Conservation (phyloP, 805 yeast genomes). For the Cyberlindnera mycetangii region DNA sequence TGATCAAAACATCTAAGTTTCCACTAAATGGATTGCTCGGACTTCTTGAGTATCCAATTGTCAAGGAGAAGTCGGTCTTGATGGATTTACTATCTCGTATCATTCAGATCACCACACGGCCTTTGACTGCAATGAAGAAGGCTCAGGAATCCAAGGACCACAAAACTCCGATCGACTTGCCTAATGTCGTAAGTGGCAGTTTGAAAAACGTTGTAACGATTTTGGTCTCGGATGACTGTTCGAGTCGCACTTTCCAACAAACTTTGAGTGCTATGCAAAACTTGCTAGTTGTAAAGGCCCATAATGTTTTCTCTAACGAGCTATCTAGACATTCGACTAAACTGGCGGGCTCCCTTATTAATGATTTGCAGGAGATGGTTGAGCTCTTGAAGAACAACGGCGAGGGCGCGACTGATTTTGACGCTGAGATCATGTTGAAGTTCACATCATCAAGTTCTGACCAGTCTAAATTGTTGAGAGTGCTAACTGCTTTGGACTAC, state of each 20-base stretch:
- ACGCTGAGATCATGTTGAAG: constrained; percentile 52
- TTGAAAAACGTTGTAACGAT: constrained; percentile 62
- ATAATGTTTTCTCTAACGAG: constrained; percentile 62
- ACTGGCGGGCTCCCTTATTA: constrained; percentile 52
- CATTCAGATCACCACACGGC: constrained; percentile 73
- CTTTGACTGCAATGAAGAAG: constrained; percentile 54
- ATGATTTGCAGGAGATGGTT: constrained; percentile 44
- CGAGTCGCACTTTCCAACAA: constrained; percentile 80
- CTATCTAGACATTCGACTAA: constrained; percentile 60
- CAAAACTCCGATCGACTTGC: constrained; percentile 41
- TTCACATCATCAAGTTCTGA: constrained; percentile 81
- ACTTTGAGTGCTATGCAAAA: constrained; percentile 79
- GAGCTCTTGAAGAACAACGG: constrained; percentile 7
- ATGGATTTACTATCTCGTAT: constrained; percentile 76
- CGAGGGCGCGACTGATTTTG: constrained; percentile 42
- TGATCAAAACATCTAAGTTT: constrained; percentile 46
- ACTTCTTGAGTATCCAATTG: constrained; percentile 58
- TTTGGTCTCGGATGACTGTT: constrained; percentile 77
- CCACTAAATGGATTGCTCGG: constrained; percentile 71
- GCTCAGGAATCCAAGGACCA: constrained; percentile 30
- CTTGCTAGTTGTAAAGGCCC: constrained; percentile 59
- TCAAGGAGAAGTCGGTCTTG: constrained; percentile 68
- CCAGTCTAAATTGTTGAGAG: constrained; percentile 83
- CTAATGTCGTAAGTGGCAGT: constrained; percentile 60
- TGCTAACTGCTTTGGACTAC: constrained; percentile 84